A percentile compares a stretch with the other conserved stretches of the same genome.
phyloP scores from a whole-genome alignment of 208 protist genomes.

The Porcisia hertigi region DNA sequence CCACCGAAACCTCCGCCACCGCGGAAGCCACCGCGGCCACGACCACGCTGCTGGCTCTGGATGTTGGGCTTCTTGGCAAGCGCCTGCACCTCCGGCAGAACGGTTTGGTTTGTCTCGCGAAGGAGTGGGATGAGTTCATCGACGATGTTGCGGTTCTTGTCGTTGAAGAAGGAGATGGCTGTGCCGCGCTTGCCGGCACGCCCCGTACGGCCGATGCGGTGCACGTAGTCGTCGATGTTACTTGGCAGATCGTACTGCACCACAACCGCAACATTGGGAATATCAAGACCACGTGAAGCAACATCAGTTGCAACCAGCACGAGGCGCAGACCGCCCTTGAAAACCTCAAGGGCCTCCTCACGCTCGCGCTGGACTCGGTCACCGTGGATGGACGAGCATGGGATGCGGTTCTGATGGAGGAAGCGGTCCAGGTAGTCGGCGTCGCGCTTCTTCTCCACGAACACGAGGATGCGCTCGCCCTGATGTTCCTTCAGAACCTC shows the following conservation, averaged over 20 bases:
- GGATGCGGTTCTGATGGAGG: slow-evolving; percentile 84
- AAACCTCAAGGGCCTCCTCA: slow-evolving; percentile 89
- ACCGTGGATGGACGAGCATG: slow-evolving; percentile 96
- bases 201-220: slow-evolving; percentile 99
- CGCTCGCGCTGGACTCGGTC: slow-evolving; percentile 95
- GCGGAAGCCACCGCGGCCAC: slow-evolving; percentile 55
- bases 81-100: slow-evolving; percentile 73
- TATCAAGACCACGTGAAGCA: slow-evolving; percentile 97
- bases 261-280: slow-evolving; percentile 97
- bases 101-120: slow-evolving; percentile 80
- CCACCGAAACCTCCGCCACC: slow-evolving; percentile 33
- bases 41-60: slow-evolving; percentile 45
- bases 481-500: slow-evolving; percentile 68
- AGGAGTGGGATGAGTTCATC: slow-evolving; percentile 88
- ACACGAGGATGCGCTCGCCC: slow-evolving; percentile 91
- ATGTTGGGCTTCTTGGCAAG: slow-evolving; percentile 84
- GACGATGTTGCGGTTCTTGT: slow-evolving; percentile 92
- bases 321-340: slow-evolving; percentile 84
- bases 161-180: slow-evolving; percentile 97
- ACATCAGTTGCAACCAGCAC: slow-evolving; percentile 98
- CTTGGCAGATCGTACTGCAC: slow-evolving; percentile 98
- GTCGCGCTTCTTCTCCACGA: slow-evolving; percentile 99
- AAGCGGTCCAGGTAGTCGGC: slow-evolving; percentile 95
- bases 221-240: slow-evolving; percentile 99
- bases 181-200: slow-evolving; percentile 96